Evolutionary conservation across 192 early-diverging fungal genomes (phyloP), one percentile per base, ranked within the genome.

Genomic region (Haplosporangium gracile): DNA sequence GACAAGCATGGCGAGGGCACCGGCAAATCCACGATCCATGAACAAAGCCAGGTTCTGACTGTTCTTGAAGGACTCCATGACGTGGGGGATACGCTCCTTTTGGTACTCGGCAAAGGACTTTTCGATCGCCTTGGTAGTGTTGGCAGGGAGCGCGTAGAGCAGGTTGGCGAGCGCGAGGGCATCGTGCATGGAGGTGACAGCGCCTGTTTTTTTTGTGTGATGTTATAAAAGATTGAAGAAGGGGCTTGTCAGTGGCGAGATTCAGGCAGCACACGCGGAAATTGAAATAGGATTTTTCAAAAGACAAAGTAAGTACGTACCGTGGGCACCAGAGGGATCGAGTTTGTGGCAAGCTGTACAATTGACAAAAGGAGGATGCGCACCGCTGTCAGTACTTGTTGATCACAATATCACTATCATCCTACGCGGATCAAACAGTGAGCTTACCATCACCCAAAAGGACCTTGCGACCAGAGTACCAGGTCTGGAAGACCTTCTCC

Each of bases 401-500:
- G 15, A 22, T 20, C 38, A 71, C 22, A 39, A 15, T 8, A 7
- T 45, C 43, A 43, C 42, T 45, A 45, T 45, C 43, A 45, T 45
- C 43, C 43, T 15, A 45, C 43, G 15, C 43, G 43, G 11, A 45
- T 45, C 43, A 45, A 45, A 45, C 9, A 60, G 9, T 24, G 22
- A 60, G 5, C 57, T 74, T 75, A 75, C 74, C 74, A 51, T 75
- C 74, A 4, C 74, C 74, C 7, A 75, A 16, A 7, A 75, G 74
- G 13, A 26, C 45, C 4, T 7, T 75, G 15, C 74, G 45, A 4
- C 43, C 42, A 39, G 45, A 36, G 29, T 75, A 36, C 74, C 74
- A 75, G 18, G 74, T 75, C 45, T 55, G 32, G 74, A 75, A 75
- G 26, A 75, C 53, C 51, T 75, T 75, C 22, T 75, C 74, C 24